Evolutionary conservation across 768 basidiomycete species (phyloP).

Genomic region (Xanthoconium purpureum): DNA sequence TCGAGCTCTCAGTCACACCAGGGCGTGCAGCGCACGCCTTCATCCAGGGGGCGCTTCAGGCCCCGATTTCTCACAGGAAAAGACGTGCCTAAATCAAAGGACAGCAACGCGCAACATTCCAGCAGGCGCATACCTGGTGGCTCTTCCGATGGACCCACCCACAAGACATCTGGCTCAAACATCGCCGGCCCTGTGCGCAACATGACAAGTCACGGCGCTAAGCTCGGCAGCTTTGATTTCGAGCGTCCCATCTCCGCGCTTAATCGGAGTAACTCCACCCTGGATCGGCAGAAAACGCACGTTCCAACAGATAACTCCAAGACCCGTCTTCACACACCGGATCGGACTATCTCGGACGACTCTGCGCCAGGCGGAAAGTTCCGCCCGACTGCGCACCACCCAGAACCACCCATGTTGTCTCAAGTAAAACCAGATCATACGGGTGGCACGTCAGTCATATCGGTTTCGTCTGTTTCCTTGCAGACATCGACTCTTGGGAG

Average conservation of each 20-base stretch:
- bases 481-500: slow-evolving; percentile 35
- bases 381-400: slow-evolving; percentile 3
- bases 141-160: slow-evolving; percentile 4
- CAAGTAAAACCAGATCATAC: slow-evolving; percentile 38
- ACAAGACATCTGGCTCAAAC: slow-evolving; percentile 9
- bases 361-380: slow-evolving; percentile 19
- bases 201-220: slow-evolving; percentile 42
- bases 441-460: slow-evolving; percentile 32
- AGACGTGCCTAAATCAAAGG: slow-evolving; percentile 23
- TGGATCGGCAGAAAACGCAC: slow-evolving; percentile 17
- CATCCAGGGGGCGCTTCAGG: slow-evolving; percentile 28
- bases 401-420: slow-evolving; percentile 19
- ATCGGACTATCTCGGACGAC: slow-evolving; percentile 29
- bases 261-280: slow-evolving; percentile 29
- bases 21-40: neutral
- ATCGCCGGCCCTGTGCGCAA: slow-evolving; percentile 19
- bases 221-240: slow-evolving; percentile 76
- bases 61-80: slow-evolving; percentile 30
- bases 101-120: slow-evolving; percentile 24
- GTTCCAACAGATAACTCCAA: slow-evolving; percentile 11
- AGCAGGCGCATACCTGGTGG: slow-evolving; percentile 17
- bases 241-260: slow-evolving; percentile 56
- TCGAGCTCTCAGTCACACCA: slow-evolving; percentile 21
- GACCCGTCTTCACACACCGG: slow-evolving; percentile 14
- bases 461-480: slow-evolving; percentile 34